Evolutionary conservation across 345 rosid species (phyloP), one percentile per base, ranked within the genome.

Genomic region (Populus nigra): DNA sequence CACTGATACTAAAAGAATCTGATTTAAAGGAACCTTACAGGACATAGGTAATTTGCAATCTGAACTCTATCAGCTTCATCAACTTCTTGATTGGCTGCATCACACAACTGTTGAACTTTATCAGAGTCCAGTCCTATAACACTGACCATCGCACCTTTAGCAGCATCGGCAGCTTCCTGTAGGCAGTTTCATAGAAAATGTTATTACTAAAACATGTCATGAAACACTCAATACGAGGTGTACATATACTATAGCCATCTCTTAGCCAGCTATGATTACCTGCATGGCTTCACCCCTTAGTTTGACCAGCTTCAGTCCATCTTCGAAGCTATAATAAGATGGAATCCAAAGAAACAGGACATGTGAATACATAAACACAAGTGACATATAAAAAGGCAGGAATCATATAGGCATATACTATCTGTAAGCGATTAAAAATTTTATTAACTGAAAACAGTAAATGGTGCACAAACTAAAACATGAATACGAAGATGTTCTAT

Each of bases 211-310:
- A 35, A 33, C 20, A 70, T 33, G 71, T 61, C 74, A 69, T 27
- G 18, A 39, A 50, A 43, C 23, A 29, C 47, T 50, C 61, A 50
- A 71, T 67, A 17, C 0, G 22, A 55, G 45, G 53, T 27, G 53
- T 27, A 31, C 11, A 76, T 33, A 41, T 45, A 41, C 22, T 17
- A 11, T 39, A 22, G 38, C 49, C n/a, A 59, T 78, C 57, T 36
- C 18, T 55, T 43, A 75, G 57, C 65, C 59, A 82, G 66, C 55
- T 17, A 72, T 47, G 11, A 53, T 74, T 75, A 89, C 99, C 93
- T 96, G 99, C 97, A 96, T 96, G 29, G 98, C 99, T 88, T 94
- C 96, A 77, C 99, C 97, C 83, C 97, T 86, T 72, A 90, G 92
- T 88, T 94, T 96, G 76, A 96, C 98, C 86, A 94, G 89, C 89